Conservation (phyloP, 768 basidiomycete genomes). For the Guyanaporus albipodus region DNA sequence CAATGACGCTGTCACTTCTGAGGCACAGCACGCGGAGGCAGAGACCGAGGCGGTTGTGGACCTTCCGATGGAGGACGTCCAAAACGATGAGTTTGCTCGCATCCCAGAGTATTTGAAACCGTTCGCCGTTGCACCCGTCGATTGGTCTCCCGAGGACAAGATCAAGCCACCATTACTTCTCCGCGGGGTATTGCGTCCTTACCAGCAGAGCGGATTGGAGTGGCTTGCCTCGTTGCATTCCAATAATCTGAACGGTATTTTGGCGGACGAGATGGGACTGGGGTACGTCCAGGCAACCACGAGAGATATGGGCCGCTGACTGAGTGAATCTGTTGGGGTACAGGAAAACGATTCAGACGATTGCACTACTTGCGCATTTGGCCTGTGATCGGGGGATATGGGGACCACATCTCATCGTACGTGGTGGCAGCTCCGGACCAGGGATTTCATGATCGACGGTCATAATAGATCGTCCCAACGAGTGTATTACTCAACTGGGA, state of each 20-base stretch:
- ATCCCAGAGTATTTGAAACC: conserved; percentile 58
- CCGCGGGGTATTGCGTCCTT: conserved; percentile 85
- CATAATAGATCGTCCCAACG: conserved; percentile 75
- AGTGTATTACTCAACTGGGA: conserved; percentile 95
- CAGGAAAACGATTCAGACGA: conserved; percentile 96
- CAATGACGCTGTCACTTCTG: neutral
- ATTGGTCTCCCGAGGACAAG: conserved; percentile 58
- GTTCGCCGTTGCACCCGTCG: conserved; percentile 67
- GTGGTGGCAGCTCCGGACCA: conserved; percentile 18
- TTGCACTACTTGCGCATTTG: conserved; percentile 87
- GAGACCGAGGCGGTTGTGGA: conserved; percentile 3
- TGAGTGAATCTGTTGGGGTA: neutral
- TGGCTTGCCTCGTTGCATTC: conserved; percentile 89
- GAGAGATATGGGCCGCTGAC: neutral
- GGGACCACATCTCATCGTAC: conserved; percentile 86
- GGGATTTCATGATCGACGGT: neutral
- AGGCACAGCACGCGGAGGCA: conserved; percentile 3
- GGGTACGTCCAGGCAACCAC: conserved; percentile 52
- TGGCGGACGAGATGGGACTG: conserved; percentile 93
- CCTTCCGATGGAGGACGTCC: conserved; percentile 40
- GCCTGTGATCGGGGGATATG: conserved; percentile 88
- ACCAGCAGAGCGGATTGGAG: conserved; percentile 89
- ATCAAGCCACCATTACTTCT: conserved; percentile 69
- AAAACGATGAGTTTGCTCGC: conserved; percentile 33
- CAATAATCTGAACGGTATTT: conserved; percentile 77